Conservation (phyloP, 352 stramenopile species). For the Thalassiosira hispida region DNA sequence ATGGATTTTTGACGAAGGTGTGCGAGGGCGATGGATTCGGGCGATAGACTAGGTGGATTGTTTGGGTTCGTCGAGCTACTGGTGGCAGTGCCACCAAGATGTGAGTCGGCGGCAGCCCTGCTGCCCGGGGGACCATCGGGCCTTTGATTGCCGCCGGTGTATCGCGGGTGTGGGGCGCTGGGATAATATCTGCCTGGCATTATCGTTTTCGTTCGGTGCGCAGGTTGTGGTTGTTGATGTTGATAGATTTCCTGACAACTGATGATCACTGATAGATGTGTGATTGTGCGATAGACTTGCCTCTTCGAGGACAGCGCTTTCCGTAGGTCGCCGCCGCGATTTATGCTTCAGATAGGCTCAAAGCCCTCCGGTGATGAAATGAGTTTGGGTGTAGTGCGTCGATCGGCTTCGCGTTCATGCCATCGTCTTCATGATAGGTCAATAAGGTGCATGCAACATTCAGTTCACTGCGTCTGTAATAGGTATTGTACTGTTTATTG, state of each 20-base stretch:
- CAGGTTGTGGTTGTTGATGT: not conserved
- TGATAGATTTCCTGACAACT: not conserved
- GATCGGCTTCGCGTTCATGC: no score
- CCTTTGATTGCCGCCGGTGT: not conserved
- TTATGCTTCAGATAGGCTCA: no score
- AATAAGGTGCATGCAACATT: no score
- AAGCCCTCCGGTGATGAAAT: no score
- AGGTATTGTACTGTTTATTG: no score
- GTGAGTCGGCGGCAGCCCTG: not conserved
- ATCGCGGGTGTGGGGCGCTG: not conserved
- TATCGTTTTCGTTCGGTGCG: not conserved
- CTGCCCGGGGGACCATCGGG: not conserved
- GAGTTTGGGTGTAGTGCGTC: no score
- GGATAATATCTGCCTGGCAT: constrained; percentile 8
- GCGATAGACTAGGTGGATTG: not conserved
- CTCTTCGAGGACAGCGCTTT: no score
- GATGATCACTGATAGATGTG: not conserved
- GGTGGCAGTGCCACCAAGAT: not conserved
- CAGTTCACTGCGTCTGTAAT: no score
- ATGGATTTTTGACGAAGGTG: constrained; percentile 39
- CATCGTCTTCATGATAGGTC: no score
- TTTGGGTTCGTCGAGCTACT: not conserved
- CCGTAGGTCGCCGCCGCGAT: no score
- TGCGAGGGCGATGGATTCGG: constrained; percentile 19
- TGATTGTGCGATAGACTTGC: no score